These are phyloP conservation scores for Turritis glabra DNA, from an alignment of 345 rosid genomes.

Conservation along the genomic window DNA sequence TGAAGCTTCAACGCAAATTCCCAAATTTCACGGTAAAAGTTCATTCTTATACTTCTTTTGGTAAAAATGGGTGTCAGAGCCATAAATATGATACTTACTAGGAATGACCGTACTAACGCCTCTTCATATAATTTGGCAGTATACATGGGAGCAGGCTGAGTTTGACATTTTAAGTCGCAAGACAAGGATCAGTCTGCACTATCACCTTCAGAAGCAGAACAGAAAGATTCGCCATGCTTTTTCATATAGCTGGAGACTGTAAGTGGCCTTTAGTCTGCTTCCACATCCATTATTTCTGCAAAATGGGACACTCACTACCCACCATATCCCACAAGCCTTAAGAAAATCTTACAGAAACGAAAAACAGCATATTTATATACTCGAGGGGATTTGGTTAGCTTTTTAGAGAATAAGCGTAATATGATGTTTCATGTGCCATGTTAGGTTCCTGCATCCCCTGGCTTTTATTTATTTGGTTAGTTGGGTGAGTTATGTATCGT, in stretches of 20 bases:
- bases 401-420: neutral
- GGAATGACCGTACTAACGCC: neutral
- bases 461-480: neutral
- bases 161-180: constrained; percentile 72
- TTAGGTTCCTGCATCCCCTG: neutral
- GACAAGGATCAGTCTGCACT: constrained; percentile 89
- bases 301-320: neutral
- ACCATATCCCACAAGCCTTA: neutral
- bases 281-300: neutral
- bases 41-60: neutral
- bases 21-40: constrained; percentile 67
- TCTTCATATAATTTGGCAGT: constrained; percentile 44
- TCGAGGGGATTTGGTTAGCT: neutral
- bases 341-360: neutral
- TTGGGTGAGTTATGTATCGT: neutral
- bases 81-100: neutral
- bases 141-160: constrained; percentile 90
- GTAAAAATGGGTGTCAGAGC: neutral
- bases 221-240: constrained; percentile 78
- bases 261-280: constrained; percentile 38
- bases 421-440: constrained; percentile 1
- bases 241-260: constrained; percentile 94
- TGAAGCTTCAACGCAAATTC: constrained; percentile 78
- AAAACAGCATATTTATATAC: neutral
- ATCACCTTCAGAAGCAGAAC: constrained; percentile 73